Evolutionary conservation across 2,329 filamentous ascomycete species (phyloP).

Genomic region (Colletotrichum siamense): DNA sequence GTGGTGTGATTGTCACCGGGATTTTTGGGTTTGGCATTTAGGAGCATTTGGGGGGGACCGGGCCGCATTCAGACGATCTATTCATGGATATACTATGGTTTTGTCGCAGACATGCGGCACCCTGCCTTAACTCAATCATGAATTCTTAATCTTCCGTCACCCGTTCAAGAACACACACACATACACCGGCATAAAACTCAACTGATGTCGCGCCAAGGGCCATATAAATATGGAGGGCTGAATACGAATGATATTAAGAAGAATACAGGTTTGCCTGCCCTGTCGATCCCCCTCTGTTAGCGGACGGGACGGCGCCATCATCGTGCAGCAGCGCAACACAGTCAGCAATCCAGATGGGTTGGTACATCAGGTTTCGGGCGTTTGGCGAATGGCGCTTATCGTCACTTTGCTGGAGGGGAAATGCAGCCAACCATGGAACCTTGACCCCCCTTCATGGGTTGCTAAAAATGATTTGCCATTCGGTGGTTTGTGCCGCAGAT

Average conservation of each 20-base stretch:
- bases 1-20: background rate
- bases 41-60: background rate
- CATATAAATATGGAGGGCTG: background rate
- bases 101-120: background rate
- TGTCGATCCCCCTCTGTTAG: background rate
- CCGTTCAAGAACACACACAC: background rate
- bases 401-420: background rate
- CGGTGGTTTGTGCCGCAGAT: background rate
- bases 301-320: background rate
- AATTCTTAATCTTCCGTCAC: background rate
- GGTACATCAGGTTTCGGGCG: background rate
- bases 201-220: background rate
- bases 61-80: background rate
- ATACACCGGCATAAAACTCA: background rate
- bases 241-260: background rate
- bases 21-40: background rate
- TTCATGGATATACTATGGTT: background rate
- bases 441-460: background rate
- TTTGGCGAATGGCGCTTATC: background rate
- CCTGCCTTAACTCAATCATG: background rate
- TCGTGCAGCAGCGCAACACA: background rate
- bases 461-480: background rate
- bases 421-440: background rate
- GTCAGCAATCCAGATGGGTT: background rate
- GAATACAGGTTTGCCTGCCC: background rate